phyloP scores from a whole-genome alignment of 1,284 basidiomycete species.

The Clitocybe nebularis region DNA sequence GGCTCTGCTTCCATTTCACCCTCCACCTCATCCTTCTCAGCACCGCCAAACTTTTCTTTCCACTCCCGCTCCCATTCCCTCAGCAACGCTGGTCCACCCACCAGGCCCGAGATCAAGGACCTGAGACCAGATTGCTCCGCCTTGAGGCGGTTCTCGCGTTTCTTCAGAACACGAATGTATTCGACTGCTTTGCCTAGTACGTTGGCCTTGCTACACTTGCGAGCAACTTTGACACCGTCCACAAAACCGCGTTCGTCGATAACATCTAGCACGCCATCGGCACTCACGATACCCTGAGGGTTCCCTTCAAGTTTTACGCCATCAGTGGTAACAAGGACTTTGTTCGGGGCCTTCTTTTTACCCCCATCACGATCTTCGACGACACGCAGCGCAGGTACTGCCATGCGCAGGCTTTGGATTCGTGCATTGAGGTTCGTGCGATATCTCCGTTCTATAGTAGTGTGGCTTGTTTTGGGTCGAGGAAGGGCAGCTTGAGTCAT shows the following conservation, averaged over 20 bases:
- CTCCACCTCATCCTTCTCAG: slow-evolving; percentile 68
- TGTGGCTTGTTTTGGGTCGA: slow-evolving; percentile 84
- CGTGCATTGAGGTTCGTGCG: slow-evolving; percentile 89
- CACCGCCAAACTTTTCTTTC: slow-evolving; percentile 66
- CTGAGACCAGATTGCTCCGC: slow-evolving; percentile 71
- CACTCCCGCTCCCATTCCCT: slow-evolving; percentile 74
- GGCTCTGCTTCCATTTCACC: slow-evolving; percentile 47
- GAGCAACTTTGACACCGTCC: slow-evolving; percentile 78
- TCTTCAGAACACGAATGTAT: slow-evolving; percentile 79
- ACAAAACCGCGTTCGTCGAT: slow-evolving; percentile 75
- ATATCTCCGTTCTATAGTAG: slow-evolving; percentile 87
- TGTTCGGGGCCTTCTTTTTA: slow-evolving; percentile 40
- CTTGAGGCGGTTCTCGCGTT: slow-evolving; percentile 64
- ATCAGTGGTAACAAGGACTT: slow-evolving; percentile 40
- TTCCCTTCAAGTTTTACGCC: slow-evolving; percentile 27
- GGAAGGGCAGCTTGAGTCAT: slow-evolving; percentile 21
- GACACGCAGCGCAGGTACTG: slow-evolving; percentile 79
- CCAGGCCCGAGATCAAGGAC: slow-evolving; percentile 59
- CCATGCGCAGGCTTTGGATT: slow-evolving; percentile 77
- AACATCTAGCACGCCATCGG: slow-evolving; percentile 39
- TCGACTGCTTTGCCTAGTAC: slow-evolving; percentile 80
- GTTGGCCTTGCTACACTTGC: slow-evolving; percentile 82
- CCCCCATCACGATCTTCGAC: slow-evolving; percentile 48
- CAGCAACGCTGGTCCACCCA: slow-evolving; percentile 65
- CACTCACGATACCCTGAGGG: slow-evolving; percentile 28